phyloP scores from a whole-genome alignment of 192 early-diverging fungal genomes.

The Lobosporangium transversale region DNA sequence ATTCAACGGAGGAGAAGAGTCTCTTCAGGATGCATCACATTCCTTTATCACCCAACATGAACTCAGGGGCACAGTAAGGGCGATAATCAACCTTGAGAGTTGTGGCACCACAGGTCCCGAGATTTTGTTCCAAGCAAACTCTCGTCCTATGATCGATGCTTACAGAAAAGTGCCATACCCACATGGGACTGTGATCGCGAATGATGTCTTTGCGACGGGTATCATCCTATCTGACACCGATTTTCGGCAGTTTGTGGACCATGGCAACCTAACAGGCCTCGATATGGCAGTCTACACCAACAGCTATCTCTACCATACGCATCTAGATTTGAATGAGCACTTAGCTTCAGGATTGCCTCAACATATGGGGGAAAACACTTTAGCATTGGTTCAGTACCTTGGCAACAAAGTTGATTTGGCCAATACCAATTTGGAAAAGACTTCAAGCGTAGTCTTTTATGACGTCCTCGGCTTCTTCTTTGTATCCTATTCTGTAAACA shows the following conservation, averaged over 20 bases:
- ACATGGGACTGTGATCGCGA: constrained; percentile 69
- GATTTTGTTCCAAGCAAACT: constrained; percentile 79
- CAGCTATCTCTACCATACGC: constrained; percentile 75
- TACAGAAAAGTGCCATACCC: constrained; percentile 68
- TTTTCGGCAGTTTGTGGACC: constrained; percentile 74
- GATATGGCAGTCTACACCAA: constrained; percentile 79
- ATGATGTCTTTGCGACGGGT: constrained; percentile 64
- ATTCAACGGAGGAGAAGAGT: constrained; percentile 81
- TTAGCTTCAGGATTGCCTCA: constrained; percentile 68
- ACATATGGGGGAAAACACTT: constrained; percentile 73
- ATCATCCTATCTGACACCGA: constrained; percentile 77
- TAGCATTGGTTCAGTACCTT: constrained; percentile 63
- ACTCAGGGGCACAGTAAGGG: constrained; percentile 58
- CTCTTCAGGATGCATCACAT: constrained; percentile 78
- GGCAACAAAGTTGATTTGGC: constrained; percentile 56
- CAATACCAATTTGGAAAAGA: constrained; percentile 36
- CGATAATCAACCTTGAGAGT: constrained; percentile 76
- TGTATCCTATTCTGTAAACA: constrained; percentile 61
- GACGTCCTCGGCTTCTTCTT: constrained; percentile 69
- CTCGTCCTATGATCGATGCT: constrained; percentile 68
- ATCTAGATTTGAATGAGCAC: constrained; percentile 65
- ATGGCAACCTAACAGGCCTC: constrained; percentile 68
- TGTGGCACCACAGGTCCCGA: constrained; percentile 71
- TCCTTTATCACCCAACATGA: constrained; percentile 71
- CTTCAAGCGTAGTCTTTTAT: constrained; percentile 65